Percentiles rank a stretch among this genome's conserved stretches.
phyloP scores from a whole-genome alignment of 2,329 filamentous ascomycete species.

The Massarina eburnea region DNA sequence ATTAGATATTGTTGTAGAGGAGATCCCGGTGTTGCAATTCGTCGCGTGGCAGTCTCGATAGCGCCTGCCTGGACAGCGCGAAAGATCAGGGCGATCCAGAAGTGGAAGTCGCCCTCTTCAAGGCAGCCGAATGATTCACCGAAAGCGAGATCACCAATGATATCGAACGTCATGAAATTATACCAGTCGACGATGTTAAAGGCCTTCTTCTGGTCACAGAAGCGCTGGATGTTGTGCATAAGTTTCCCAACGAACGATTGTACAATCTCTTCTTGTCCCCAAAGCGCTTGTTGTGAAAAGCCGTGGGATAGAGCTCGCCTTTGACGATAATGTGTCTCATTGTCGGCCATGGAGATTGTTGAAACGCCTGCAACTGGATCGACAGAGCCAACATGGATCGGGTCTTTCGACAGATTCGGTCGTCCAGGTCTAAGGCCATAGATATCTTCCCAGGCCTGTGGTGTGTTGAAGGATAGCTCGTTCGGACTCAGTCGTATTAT shows the following conservation, averaged over 20 bases:
- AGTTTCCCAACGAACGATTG: constrained; percentile 40
- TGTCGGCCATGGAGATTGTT: constrained; percentile 19
- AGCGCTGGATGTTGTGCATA: constrained; percentile 32
- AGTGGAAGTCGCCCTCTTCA: constrained; percentile 15
- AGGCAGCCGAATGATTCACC: constrained; percentile 26
- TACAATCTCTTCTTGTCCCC: constrained; percentile 37
- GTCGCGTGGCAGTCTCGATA: constrained; percentile 9
- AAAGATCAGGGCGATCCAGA: constrained; percentile 25
- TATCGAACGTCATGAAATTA: constrained; percentile 25
- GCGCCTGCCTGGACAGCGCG: constrained; percentile 12
- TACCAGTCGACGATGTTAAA: constrained; percentile 29
- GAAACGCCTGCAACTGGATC: constrained; percentile 19
- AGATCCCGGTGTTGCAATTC: constrained; percentile 11
- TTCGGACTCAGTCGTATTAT: constrained; percentile 52
- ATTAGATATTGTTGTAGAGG: constrained; percentile 15
- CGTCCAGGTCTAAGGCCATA: constrained; percentile 23
- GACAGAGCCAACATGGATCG: constrained; percentile 18
- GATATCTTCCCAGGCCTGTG: constrained; percentile 47
- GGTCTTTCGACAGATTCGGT: constrained; percentile 17
- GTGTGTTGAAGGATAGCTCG: constrained; percentile 50
- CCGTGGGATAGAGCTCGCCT: constrained; percentile 36
- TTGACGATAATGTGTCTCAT: constrained; percentile 9
- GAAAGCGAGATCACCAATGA: constrained; percentile 29
- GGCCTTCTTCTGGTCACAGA: constrained; percentile 12
- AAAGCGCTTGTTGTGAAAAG: constrained; percentile 37